Base-by-base conservation (phyloP, 805 yeast genomes). In the Clavispora vitiphila region DNA sequence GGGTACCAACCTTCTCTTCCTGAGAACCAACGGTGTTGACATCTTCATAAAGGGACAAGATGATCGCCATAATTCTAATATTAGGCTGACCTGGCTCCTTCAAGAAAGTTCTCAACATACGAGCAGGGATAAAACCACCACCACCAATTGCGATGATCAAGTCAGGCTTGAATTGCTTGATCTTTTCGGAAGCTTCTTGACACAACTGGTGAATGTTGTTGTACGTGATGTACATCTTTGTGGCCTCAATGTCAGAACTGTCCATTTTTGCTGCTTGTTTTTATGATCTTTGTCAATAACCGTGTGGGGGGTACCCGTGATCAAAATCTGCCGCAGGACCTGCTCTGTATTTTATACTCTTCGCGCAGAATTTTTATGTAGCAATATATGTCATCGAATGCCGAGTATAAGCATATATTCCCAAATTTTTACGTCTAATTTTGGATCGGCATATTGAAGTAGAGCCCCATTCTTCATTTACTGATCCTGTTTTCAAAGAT, bases 81-180 rank as follows among this genome's bases (percentile, higher is more conserved):
- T 90, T 91, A 54, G 95, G 91, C 46, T 82, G 71, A 46, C 95
- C 95, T 23, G 85, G 86, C 51, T 83, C 85, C 65, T 90, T 91
- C 53, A 91, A 72, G 65, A 91, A 93, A 2, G 98, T 82, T 64
- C 99, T 80, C 61, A 91, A 75, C 67, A 93, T 93, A 63, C 99
- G 80, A 8, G 99, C 97, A 21, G 98, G 99, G 44, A 91, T 93
- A 64, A 91, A 87, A 2, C 98, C 99, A 61, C 99, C 96, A 55
- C 96, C 96, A 58, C 96, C 99, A 57, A 91, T 88, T 53, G 98
- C 97, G 48, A 91, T 86, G 66, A 58, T 80, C 85, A 31, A 78
- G 66, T 38, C 58, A 34, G 65, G 49, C 68, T 58, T 56, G 63
- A 52, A 52, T 44, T 61, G 69, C 54, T 71, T 64, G 54, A 83